phyloP scores from a whole-genome alignment of 805 yeast genomes.

The Wickerhamiella cacticola region DNA sequence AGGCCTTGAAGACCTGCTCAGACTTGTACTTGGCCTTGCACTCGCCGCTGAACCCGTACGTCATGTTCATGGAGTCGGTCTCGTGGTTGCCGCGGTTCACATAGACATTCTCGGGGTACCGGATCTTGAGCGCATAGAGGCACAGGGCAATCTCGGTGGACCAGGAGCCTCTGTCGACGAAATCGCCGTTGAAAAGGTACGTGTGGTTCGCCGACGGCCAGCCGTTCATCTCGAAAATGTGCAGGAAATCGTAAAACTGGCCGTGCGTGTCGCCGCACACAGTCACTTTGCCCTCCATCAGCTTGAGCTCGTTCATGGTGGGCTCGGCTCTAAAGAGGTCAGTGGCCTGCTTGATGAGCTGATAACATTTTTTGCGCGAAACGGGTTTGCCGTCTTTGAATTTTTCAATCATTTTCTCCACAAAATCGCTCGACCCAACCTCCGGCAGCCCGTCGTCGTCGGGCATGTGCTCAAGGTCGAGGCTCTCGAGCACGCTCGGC shows the following conservation, averaged over 20 bases:
- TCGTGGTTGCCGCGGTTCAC: conserved; percentile 95
- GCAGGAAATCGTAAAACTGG: conserved; percentile 80
- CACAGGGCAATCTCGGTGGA: conserved; percentile 88
- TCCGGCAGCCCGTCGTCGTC: conserved; percentile 49
- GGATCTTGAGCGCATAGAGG: conserved; percentile 61
- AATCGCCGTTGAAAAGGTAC: conserved; percentile 90
- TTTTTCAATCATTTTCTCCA: conserved; percentile 51
- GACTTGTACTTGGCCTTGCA: conserved; percentile 74
- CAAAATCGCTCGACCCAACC: conserved; percentile 37
- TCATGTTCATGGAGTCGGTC: conserved; percentile 90
- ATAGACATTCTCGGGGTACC: conserved; percentile 57
- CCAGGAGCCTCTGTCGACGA: conserved; percentile 98
- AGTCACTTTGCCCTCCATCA: conserved; percentile 41
- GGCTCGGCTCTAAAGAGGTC: conserved; percentile 53
- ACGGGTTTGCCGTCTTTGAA: conserved; percentile 63
- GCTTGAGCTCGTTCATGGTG: conserved; percentile 58
- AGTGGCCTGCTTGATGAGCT: conserved; percentile 62
- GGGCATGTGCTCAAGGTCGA: conserved; percentile 28
- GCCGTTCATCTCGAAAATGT: conserved; percentile 67
- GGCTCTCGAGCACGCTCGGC: conserved; percentile 35
- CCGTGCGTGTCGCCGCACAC: conserved; percentile 98
- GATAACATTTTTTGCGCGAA: conserved; percentile 74
- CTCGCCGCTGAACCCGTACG: conserved; percentile 94
- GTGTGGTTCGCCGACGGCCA: conserved; percentile 52
- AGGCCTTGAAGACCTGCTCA: conserved; percentile 65